Percentiles rank a stretch among this genome's conserved stretches.
phyloP scores from a whole-genome alignment of 1,284 basidiomycete genomes.

The Rhizopogon parksii region DNA sequence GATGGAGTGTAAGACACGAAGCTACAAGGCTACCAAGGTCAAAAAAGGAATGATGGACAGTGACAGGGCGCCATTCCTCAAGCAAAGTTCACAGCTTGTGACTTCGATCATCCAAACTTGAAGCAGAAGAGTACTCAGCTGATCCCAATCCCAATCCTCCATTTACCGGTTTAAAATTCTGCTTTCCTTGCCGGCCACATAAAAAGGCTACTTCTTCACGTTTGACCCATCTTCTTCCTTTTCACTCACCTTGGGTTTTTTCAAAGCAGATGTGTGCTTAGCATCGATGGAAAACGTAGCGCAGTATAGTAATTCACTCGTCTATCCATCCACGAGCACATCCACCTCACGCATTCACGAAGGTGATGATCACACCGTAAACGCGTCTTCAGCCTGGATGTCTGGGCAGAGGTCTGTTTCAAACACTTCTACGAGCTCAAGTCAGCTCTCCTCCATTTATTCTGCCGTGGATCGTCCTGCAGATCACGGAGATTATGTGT shows the following conservation, averaged over 20 bases:
- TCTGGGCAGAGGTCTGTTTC: conserved; percentile 21
- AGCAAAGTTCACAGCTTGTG: conserved; percentile 1
- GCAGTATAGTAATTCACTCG: conserved; percentile 29
- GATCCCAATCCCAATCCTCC: conserved; percentile 6
- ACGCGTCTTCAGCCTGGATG: conserved; percentile 23
- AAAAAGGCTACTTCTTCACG: conserved; percentile 23
- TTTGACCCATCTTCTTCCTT: conserved; percentile 28
- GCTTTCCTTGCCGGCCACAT: conserved; percentile 12
- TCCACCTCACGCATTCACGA: conserved; percentile 18
- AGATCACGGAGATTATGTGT: conserved; percentile 31
- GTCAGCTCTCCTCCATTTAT: conserved; percentile 29
- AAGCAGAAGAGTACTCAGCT: conserved; percentile 1
- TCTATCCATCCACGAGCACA: conserved; percentile 28
- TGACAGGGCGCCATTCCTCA: conserved; percentile 15
- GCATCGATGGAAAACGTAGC: conserved; percentile 34
- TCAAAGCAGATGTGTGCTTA: conserved; percentile 27
- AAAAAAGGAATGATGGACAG: conserved; percentile 7
- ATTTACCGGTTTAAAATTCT: conserved; percentile 10
- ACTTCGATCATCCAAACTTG: conserved; percentile 7
- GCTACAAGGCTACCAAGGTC: conserved; percentile 12
- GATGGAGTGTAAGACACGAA: conserved; percentile 5
- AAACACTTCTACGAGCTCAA: conserved; percentile 10
- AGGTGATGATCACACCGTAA: conserved; percentile 22
- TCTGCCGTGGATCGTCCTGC: conserved; percentile 24
- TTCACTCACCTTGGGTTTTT: conserved; percentile 18